These are phyloP conservation scores for Populus hybrid DNA, from an alignment of 441 rosid genomes.

Conservation along the genomic window DNA sequence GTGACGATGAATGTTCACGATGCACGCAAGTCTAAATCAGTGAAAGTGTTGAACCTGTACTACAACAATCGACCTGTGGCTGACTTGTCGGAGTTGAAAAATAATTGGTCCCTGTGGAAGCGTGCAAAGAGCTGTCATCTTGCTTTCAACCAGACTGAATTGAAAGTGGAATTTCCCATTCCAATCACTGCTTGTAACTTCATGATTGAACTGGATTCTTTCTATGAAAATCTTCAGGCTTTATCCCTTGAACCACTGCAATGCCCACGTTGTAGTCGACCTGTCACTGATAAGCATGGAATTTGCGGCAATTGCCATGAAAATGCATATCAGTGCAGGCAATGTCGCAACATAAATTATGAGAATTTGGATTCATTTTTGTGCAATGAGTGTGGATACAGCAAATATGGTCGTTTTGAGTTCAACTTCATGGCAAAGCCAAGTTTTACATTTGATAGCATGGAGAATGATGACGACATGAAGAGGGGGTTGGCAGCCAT, in stretches of 20 bases:
- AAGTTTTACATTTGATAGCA: conserved; percentile 95
- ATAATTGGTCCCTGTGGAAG: conserved; percentile 99
- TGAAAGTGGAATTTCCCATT: conserved; percentile 98
- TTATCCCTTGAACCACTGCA: conserved; percentile 98
- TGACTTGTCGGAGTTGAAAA: conserved; percentile 98
- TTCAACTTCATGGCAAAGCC: conserved; percentile 99
- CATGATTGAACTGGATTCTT: conserved; percentile 99
- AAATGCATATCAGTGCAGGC: conserved; percentile 99
- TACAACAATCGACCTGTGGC: conserved; percentile 92
- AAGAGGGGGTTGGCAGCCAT: conserved; percentile 98
- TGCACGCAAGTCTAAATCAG: conserved; percentile 98
- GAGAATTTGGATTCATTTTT: conserved; percentile 99
- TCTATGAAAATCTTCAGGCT: conserved; percentile 99
- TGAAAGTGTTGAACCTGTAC: conserved; percentile 95
- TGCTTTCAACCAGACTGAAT: conserved; percentile 97
- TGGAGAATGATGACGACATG: conserved; percentile 99
- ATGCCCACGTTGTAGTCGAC: conserved; percentile 99
- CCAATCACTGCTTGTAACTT: conserved; percentile 99
- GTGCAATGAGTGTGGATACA: conserved; percentile 99
- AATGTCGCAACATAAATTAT: conserved; percentile 99
- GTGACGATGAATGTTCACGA: conserved; percentile 99
- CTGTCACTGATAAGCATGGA: conserved; percentile 99
- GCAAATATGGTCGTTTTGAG: conserved; percentile 99
- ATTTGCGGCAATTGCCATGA: conserved; percentile 99
- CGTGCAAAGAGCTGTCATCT: conserved; percentile 99